phyloP scores from a whole-genome alignment of 2,329 filamentous ascomycete genomes.

The Keithomyces neogunnii region DNA sequence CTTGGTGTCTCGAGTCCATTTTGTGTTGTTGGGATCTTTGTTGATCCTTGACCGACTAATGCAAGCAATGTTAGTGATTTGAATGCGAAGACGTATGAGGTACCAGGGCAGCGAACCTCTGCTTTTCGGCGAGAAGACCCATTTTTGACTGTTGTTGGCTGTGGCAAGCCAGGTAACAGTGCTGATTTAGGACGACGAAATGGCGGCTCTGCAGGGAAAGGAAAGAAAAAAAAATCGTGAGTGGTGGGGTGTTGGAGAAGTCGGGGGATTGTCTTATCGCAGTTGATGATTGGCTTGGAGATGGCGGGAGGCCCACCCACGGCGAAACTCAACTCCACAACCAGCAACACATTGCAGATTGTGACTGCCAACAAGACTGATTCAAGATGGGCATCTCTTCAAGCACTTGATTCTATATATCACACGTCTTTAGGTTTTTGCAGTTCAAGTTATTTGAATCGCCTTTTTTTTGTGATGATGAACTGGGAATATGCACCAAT shows the following conservation, averaged over 20 bases:
- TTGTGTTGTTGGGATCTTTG: constrained; percentile 90
- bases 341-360: no score
- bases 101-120: constrained; percentile 15
- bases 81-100: not conserved
- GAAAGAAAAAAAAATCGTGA: not conserved
- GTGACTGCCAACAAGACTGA: no score
- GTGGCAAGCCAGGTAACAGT: not conserved
- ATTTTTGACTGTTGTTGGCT: constrained; percentile 15
- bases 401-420: no score
- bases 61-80: not conserved
- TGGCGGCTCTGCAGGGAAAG: not conserved
- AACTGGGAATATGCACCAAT: no score
- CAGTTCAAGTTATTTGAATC: no score
- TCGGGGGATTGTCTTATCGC: not conserved
- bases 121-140: constrained; percentile 28
- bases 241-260: not conserved
- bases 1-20: constrained; percentile 75
- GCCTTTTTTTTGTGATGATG: no score
- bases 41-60: constrained; percentile 57
- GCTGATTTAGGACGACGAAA: not conserved
- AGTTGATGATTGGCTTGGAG: not conserved
- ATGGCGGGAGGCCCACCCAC: not conserved
- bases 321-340: no score
- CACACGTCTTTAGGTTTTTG: no score
- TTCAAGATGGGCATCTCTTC: no score